Base-by-base conservation (phyloP, 2,329 filamentous ascomycete genomes). In the Alternaria triticimaculans region DNA sequence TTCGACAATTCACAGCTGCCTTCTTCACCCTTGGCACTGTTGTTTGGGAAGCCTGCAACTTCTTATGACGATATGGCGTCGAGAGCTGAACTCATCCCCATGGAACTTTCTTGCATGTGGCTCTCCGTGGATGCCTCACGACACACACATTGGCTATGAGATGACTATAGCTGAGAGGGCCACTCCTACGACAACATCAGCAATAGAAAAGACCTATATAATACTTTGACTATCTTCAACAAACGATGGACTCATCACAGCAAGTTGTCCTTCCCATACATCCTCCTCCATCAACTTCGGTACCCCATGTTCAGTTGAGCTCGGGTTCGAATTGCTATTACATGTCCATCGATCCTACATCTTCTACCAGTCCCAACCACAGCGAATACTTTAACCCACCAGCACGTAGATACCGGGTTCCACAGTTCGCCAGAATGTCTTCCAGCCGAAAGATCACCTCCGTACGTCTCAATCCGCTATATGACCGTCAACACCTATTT, bases 361-460 rank as follows among this genome's bases (percentile, higher is more conserved):
- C 66, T 20, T 74, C 71, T 7, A 51, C 58, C 37, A 61, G 70
- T 20, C 73, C 69, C 14, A 60, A 71, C 4, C 30, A 68, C 45
- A 74, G 64, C 56, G 64, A 64, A 26, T 76, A 73, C 51, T 74
- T 62, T 66, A 75, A 66, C 46, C 76, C 72, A 23, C 73, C 72
- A 37, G 66, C 73, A 37, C 71, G 71, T 21, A 59, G 18, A 25
- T 78, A 78, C 58, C 59, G 61, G 3, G 21, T 71, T 2, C 72
- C 74, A 37, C 65, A 65, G 8, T 74, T 71, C 20, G 30, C 63
- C 48, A 71, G 49, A 23, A 80, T 80, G 78, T 69, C 76, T 18
- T 53, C 60, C 11, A 54, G 65, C 21, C 65, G 64, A 1, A 75
- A 60, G 30, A 75, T 78, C 45, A 70, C 72, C 5, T 41, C 64